Conservation (phyloP, 2,329 filamentous ascomycete species). For the Orbilia blumenaviensis region DNA sequence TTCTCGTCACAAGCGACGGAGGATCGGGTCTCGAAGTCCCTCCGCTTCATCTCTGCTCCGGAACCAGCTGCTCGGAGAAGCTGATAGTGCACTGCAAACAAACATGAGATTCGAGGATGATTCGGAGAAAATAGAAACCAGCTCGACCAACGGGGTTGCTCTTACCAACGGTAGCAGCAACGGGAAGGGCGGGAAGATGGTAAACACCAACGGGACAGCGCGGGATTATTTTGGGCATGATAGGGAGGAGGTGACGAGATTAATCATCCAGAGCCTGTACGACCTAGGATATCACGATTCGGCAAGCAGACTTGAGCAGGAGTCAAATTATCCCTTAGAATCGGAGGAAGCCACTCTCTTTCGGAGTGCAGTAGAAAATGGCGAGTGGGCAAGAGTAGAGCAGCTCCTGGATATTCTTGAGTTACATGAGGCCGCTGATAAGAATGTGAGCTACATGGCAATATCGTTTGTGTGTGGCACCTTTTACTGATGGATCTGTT, state of each 20-base stretch:
- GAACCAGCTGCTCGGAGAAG: conserved; percentile 49
- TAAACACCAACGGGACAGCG: conserved; percentile 29
- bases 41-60: conserved; percentile 52
- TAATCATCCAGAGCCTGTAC: conserved; percentile 87
- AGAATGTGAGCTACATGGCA: conserved; percentile 66
- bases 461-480: background rate
- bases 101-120: conserved; percentile 53
- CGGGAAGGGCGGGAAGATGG: conserved; percentile 40
- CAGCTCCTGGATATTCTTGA: conserved; percentile 78
- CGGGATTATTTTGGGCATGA: conserved; percentile 79
- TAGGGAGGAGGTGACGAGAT: conserved; percentile 89
- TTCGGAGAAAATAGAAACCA: conserved; percentile 35
- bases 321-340: conserved; percentile 89
- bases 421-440: conserved; percentile 77
- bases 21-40: conserved; percentile 50
- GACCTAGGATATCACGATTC: conserved; percentile 87
- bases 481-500: conserved; percentile 47
- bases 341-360: conserved; percentile 87
- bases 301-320: conserved; percentile 76
- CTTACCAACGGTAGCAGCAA: conserved; percentile 30
- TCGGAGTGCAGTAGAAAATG: conserved; percentile 78
- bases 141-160: conserved; percentile 43
- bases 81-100: conserved; percentile 33
- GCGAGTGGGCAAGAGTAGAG: conserved; percentile 87
- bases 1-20: conserved; percentile 44